Evolutionary conservation across 1,284 basidiomycete species (phyloP).

Genomic region (Melampsora americana): DNA sequence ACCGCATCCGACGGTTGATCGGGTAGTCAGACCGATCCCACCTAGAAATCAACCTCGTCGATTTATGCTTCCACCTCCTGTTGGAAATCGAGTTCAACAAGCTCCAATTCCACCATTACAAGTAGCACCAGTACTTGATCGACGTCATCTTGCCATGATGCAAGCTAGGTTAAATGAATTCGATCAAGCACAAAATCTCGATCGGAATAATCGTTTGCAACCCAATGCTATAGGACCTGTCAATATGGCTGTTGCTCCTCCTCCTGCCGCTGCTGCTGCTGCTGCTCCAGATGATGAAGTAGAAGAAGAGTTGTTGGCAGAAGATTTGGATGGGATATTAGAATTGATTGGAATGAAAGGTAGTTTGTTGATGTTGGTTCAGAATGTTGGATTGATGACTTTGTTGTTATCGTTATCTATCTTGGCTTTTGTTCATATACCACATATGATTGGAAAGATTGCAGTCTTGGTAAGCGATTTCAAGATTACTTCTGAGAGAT

Average conservation of each 20-base stretch:
- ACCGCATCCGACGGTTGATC: neutral
- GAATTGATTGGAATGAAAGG: constrained; percentile 44
- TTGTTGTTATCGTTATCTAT: constrained; percentile 38
- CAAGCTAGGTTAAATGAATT: neutral
- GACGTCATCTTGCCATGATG: no score
- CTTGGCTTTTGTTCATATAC: constrained; percentile 44
- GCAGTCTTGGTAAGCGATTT: constrained; percentile 38
- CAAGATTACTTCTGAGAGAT: neutral
- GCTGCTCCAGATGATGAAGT: constrained; percentile 5
- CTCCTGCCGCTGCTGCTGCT: neutral
- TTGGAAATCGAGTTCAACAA: no score
- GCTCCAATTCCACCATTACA: no score
- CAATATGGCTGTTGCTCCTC: neutral
- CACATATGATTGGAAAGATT: constrained; percentile 43
- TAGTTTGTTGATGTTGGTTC: constrained; percentile 40
- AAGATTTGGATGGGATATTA: constrained; percentile 43
- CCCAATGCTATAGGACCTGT: constrained; percentile 2
- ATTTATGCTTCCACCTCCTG: neutral
- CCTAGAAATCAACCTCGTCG: neutral
- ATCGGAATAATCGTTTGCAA: neutral
- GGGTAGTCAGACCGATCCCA: neutral
- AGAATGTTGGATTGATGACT: constrained; percentile 44
- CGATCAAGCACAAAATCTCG: constrained; percentile 1
- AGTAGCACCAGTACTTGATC: no score
- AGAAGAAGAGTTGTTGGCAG: constrained; percentile 41